Evolutionary conservation across 768 basidiomycete genomes (phyloP), one percentile per base, ranked within the genome.

Genomic region (Hypholoma fasciculare): DNA sequence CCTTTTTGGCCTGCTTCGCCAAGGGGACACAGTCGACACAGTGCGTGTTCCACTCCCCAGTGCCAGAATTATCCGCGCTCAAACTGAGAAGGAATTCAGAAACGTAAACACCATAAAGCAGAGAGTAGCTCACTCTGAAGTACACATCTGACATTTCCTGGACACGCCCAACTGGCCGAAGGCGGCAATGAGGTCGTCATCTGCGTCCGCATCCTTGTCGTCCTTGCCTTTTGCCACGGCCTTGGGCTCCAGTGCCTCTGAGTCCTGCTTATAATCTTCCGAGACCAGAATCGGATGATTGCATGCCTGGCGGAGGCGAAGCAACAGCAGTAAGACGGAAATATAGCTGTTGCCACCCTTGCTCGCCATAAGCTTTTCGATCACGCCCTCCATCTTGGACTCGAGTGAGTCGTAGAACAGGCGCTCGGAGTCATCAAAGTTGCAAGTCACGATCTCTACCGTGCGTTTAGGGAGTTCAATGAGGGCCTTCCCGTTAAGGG

Each of bases 271-370:
- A 73, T 88, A 88, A 70, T 90, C 89, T 60, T 89, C 86, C 3
- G 87, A 83, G 13, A 96, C 87, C 9, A 97, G 82, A 0, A 83
- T 78, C 0, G 95, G 94, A 66, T 97, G 96, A 64, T 94, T 90
- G 69, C 95, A 98, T 0, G 95, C 95, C 82, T 99, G 96, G 27
- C 96, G 87, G 48, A 98, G 78, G 30, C 96, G 84, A 49, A 97
- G 80, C 60, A 92, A 78, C 34, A 92, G 69, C 14, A 89, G 76
- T 63, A 92, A 75, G 5, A 92, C 85, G 37, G 82, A 82, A 0
- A 89, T 90, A 67, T 92, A 91, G 47, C 78, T 84, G 61, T 81
- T 82, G 17, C 84, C 79, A 48, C 79, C 78, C 26, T 82, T 75
- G 4, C 74, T 71, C 54, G 75, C 71, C 71, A 87, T 81, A 44